Evolutionary conservation across 768 basidiomycete species (phyloP), one percentile per base, ranked within the genome.

Genomic region (Macrolepiota fuliginosa): DNA sequence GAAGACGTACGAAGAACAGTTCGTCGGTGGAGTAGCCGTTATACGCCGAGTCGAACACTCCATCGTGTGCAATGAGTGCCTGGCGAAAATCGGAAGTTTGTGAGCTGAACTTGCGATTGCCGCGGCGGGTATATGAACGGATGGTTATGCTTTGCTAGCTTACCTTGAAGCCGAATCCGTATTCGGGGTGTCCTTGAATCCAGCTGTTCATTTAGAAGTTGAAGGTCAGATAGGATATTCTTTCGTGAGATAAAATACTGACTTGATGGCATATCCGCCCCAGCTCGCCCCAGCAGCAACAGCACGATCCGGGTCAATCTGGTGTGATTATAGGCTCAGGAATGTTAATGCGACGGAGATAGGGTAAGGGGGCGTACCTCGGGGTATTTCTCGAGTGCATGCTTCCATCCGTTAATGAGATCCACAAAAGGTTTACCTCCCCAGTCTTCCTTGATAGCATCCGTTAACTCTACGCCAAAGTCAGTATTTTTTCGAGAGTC

Each of bases 101-200:
- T 58, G 19, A 62, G 62, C 54, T 5, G 17, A 50, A 62, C 24
- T 54, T 54, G 19, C 17, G 11, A 12, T 12, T 19, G 11, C 19
- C 3, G 35, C 19, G 11, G 47, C 22, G 46, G 19, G n/a, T n/a
- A 42, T 10, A 46, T 37, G n/a, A 45, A 45, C 17, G 3, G 42
- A 19, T 45, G 39, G n/a, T n/a, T n/a, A 40, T 12, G 39, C 2
- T 40, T 12, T 40, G 10, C 17, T 17, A 45, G 62, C 62, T 45
- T 58, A 77, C 81, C 76, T 96, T 97, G 81, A 98, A 97, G 22
- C 83, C 83, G 70, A 94, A 94, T 2, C 83, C 88, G 64, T 81
- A 92, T 67, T 96, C 94, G 10, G 92, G 91, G 70, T 97, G 92
- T 0, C 94, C 93, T 75, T 96, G 92, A 57, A 97, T 95, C 93